These are phyloP conservation scores for Lippia alba DNA, from an alignment of 305 asterid species.

Conservation along the genomic window DNA sequence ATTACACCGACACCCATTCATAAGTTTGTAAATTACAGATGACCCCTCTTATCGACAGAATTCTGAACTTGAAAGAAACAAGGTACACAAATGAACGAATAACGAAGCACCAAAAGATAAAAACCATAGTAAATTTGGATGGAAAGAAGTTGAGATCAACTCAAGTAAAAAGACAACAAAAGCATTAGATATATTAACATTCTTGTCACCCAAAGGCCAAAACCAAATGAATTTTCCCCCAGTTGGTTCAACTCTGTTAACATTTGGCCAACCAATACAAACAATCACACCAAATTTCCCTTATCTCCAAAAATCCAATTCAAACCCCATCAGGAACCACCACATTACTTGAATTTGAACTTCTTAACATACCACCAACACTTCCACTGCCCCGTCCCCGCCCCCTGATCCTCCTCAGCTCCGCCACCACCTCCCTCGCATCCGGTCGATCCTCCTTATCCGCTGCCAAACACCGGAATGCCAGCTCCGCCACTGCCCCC, in stretches of 20 bases:
- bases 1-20: no score
- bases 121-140: not conserved
- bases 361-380: conserved; percentile 48
- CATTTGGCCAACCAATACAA: conserved; percentile 10
- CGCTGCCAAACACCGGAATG: conserved; percentile 78
- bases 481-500: conserved; percentile 76
- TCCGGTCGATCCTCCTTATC: conserved; percentile 92
- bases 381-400: conserved; percentile 44
- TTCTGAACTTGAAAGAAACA: no score
- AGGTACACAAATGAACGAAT: no score
- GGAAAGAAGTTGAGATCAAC: not conserved
- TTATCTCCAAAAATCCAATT: not conserved
- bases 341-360: conserved; percentile 62
- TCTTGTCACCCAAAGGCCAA: conserved; percentile 15
- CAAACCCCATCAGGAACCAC: conserved; percentile 75
- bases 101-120: conserved; percentile 6
- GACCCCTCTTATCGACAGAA: no score
- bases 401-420: conserved; percentile 71
- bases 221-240: conserved; percentile 31
- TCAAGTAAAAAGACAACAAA: not conserved
- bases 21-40: no score
- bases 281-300: not conserved
- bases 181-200: conserved; percentile 31
- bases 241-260: conserved; percentile 7
- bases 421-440: conserved; percentile 75